Conservation (phyloP, 495 filamentous ascomycete genomes). For the Ramalina peruviana region DNA sequence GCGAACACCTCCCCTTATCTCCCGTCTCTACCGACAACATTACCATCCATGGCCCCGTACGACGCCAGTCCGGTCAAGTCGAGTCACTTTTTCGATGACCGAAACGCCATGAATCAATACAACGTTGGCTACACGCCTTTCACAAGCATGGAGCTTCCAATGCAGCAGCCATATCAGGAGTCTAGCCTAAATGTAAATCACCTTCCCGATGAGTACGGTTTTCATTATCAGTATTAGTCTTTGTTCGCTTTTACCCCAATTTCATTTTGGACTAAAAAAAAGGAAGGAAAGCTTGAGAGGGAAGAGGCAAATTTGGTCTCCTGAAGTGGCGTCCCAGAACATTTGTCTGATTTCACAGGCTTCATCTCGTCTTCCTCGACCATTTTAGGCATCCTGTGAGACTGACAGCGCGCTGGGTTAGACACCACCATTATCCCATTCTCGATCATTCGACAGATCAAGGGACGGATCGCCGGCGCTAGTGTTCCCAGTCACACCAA, state of each 20-base stretch:
- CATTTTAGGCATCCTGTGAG: conserved; percentile 3
- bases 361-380: conserved; percentile 6
- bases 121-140: conserved; percentile 62
- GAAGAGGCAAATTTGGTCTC: not conserved
- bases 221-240: conserved; percentile 13
- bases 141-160: conserved; percentile 58
- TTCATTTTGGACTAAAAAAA: conserved; percentile 4
- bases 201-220: conserved; percentile 20
- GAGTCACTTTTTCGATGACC: conserved; percentile 38
- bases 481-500: conserved; percentile 53
- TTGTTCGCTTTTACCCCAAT: not conserved
- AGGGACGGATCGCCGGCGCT: conserved; percentile 42
- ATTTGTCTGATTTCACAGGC: conserved; percentile 1
- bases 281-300: not conserved
- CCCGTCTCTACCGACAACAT: conserved; percentile 42
- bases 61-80: conserved; percentile 46
- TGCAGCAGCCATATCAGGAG: conserved; percentile 43
- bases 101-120: conserved; percentile 61
- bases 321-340: not conserved
- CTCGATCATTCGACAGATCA: conserved; percentile 68
- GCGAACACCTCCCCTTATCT: conserved; percentile 48
- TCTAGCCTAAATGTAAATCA: conserved; percentile 56
- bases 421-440: conserved; percentile 79
- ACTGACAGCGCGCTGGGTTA: conserved; percentile 29
- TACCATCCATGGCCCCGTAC: conserved; percentile 55